A percentile compares a stretch with the other conserved stretches of the same genome.
Evolutionary conservation across 768 basidiomycete genomes (phyloP).

Genomic region (Mycena olivaceomarginata): DNA sequence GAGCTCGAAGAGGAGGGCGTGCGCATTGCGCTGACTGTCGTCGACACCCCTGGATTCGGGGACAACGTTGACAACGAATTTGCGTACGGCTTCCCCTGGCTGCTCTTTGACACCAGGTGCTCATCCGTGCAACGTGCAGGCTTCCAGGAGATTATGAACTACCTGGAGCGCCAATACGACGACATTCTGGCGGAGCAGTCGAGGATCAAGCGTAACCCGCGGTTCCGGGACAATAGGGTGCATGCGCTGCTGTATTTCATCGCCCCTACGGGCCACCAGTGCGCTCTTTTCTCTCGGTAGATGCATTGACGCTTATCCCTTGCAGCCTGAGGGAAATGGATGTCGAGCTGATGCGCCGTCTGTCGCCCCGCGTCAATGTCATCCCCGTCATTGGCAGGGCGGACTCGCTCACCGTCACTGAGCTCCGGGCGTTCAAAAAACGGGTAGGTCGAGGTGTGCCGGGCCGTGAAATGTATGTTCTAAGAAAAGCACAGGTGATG

Average conservation of each 20-base stretch:
- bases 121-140: constrained; percentile 58
- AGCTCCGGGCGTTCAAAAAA: constrained; percentile 91
- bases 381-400: constrained; percentile 94
- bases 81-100: constrained; percentile 70
- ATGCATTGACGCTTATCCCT: constrained; percentile 13
- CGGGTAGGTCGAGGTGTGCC: constrained; percentile 63
- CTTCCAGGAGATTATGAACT: constrained; percentile 92
- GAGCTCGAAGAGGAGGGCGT: constrained; percentile 96
- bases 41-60: constrained; percentile 95
- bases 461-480: not conserved
- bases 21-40: constrained; percentile 91
- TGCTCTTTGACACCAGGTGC: constrained; percentile 10
- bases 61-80: constrained; percentile 94
- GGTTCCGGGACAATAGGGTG: constrained; percentile 93
- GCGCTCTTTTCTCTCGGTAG: constrained; percentile 53
- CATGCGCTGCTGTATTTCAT: constrained; percentile 95
- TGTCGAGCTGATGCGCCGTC: constrained; percentile 92
- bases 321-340: constrained; percentile 90
- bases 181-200: constrained; percentile 93
- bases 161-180: constrained; percentile 95
- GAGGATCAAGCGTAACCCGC: constrained; percentile 94
- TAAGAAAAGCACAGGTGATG: constrained; percentile 76
- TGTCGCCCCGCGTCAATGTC: constrained; percentile 94
- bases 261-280: constrained; percentile 91
- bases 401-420: constrained; percentile 88